phyloP scores from a whole-genome alignment of 768 basidiomycete genomes.

The Sarcodon aspratus region DNA sequence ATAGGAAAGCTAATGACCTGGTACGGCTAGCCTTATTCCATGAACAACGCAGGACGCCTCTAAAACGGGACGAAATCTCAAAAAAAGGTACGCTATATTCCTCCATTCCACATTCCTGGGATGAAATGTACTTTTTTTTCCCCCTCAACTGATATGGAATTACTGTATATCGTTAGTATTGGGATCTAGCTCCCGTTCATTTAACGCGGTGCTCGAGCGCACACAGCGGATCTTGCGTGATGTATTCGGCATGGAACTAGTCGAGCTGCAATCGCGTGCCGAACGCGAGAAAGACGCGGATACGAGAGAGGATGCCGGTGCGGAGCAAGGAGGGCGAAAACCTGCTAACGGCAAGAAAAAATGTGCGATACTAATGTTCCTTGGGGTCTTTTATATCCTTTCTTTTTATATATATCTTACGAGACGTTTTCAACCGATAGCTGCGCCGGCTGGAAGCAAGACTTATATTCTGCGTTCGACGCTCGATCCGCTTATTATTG shows the following conservation, averaged over 20 bases:
- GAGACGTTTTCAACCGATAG: constrained; percentile 18
- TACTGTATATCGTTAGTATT: constrained; percentile 28
- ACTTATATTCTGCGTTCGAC: constrained; percentile 76
- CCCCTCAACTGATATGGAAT: neutral
- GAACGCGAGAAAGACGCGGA: constrained; percentile 35
- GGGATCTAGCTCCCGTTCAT: constrained; percentile 38
- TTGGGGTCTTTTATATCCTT: neutral
- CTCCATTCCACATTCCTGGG: neutral
- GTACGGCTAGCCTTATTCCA: constrained; percentile 75
- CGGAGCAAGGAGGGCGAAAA: constrained; percentile 23
- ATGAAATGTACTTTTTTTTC: neutral
- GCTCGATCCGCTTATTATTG: constrained; percentile 52
- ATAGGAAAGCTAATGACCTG: constrained; percentile 58
- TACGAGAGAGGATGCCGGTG: constrained; percentile 24
- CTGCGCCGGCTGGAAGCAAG: constrained; percentile 51
- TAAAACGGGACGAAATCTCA: constrained; percentile 76
- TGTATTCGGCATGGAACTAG: constrained; percentile 78
- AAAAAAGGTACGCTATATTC: constrained; percentile 54
- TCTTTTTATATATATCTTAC: neutral
- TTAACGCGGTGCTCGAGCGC: constrained; percentile 47
- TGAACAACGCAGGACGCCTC: constrained; percentile 54
- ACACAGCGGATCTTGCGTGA: constrained; percentile 56
- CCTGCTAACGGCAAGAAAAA: constrained; percentile 50
- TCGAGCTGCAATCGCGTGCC: constrained; percentile 59
- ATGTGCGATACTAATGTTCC: constrained; percentile 24